Evolutionary conservation across 2,329 filamentous ascomycete species (phyloP).

Genomic region (Cordyceps militaris): DNA sequence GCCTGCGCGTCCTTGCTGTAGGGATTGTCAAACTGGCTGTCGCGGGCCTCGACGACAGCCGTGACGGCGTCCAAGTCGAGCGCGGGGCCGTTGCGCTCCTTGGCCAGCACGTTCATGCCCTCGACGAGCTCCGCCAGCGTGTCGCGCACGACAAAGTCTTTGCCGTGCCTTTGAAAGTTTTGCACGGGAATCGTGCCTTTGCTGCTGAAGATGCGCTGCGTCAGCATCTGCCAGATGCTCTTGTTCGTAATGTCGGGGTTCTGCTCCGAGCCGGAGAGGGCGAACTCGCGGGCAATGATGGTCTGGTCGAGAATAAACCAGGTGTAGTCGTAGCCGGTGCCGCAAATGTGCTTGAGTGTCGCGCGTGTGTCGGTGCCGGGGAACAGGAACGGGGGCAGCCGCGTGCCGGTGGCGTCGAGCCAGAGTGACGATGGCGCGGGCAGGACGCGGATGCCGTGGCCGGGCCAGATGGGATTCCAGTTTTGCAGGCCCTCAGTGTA

Average conservation of each 20-base stretch:
- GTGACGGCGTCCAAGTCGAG: conserved; percentile 40
- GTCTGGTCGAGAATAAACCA: conserved; percentile 55
- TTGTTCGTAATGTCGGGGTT: conserved; percentile 55
- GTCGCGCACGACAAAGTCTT: conserved; percentile 53
- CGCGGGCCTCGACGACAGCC: conserved; percentile 44
- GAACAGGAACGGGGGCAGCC: conserved; percentile 49
- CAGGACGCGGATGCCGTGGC: conserved; percentile 53
- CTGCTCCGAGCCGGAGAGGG: conserved; percentile 56
- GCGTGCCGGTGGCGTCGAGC: conserved; percentile 53
- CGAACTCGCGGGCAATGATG: conserved; percentile 56
- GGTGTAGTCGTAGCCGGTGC: conserved; percentile 54
- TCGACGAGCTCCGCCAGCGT: conserved; percentile 47
- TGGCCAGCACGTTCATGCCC: conserved; percentile 52
- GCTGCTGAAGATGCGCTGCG: conserved; percentile 39
- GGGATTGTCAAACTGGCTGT: conserved; percentile 47
- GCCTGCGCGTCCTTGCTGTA: conserved; percentile 55
- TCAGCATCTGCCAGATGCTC: conserved; percentile 45
- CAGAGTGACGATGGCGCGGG: conserved; percentile 56
- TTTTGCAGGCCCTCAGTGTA: conserved; percentile 57
- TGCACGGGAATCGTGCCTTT: conserved; percentile 50
- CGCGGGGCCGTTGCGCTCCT: conserved; percentile 36
- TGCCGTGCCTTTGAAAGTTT: conserved; percentile 50
- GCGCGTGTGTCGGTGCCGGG: conserved; percentile 51
- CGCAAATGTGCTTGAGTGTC: conserved; percentile 53
- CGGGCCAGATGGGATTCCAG: conserved; percentile 56